These are phyloP conservation scores for Dovyalis caffra DNA, from an alignment of 345 rosid genomes.

Conservation along the genomic window DNA sequence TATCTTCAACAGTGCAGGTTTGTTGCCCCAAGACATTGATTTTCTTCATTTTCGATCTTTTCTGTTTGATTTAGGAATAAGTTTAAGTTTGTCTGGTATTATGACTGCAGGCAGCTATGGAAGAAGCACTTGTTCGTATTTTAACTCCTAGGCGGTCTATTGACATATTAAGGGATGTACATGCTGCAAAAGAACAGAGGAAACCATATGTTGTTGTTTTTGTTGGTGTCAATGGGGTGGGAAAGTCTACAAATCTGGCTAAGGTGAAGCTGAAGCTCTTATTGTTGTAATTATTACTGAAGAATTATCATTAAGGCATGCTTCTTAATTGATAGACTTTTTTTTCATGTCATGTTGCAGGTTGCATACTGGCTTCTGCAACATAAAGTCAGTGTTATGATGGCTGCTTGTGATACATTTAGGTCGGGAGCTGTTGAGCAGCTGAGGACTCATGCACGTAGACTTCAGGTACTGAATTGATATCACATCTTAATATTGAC, in stretches of 20 bases:
- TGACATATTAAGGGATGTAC: constrained; percentile 92
- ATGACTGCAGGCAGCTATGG: constrained; percentile 81
- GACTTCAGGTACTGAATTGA: constrained; percentile 66
- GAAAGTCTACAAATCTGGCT: constrained; percentile 95
- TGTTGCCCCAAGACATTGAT: not conserved
- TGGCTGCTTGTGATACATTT: constrained; percentile 99
- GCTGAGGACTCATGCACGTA: constrained; percentile 92
- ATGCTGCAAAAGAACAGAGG: constrained; percentile 86
- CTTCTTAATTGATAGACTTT: constrained; percentile 4
- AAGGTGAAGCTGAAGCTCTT: constrained; percentile 43
- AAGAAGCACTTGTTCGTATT: constrained; percentile 93
- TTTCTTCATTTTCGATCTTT: constrained; percentile 5
- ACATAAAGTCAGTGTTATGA: constrained; percentile 90
- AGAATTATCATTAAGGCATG: constrained; percentile 6
- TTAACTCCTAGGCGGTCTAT: constrained; percentile 96
- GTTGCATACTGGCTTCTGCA: constrained; percentile 98
- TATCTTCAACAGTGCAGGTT: constrained; percentile 96
- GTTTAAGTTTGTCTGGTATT: not conserved
- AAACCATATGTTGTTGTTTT: constrained; percentile 95
- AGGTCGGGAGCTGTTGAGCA: constrained; percentile 99
- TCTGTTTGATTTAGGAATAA: not conserved
- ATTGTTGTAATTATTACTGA: not conserved
- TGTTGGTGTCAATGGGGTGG: constrained; percentile 98
- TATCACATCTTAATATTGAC: not conserved
- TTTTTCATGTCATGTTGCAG: constrained; percentile 31